phyloP scores from a whole-genome alignment of 1,139 yeast genomes.

The Scheffersomyces quercinus region DNA sequence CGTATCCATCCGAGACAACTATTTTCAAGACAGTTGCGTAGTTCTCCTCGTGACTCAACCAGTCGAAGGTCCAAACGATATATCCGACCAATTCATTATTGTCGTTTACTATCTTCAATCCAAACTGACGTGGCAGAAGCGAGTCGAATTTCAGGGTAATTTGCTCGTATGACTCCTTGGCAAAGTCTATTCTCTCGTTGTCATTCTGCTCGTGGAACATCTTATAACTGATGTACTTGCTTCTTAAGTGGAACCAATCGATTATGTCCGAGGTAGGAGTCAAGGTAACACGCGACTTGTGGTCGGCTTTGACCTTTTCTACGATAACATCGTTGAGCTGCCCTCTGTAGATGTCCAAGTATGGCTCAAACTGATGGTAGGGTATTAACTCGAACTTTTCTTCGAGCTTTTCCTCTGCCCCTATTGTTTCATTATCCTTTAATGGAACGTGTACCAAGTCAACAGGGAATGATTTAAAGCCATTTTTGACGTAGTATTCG shows the following conservation, averaged over 20 bases:
- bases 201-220: slow-evolving; percentile 21
- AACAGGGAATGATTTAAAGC: slow-evolving; percentile 54
- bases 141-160: slow-evolving; percentile 22
- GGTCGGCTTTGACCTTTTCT: slow-evolving; percentile 22
- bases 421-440: slow-evolving; percentile 1
- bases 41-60: slow-evolving; percentile 20
- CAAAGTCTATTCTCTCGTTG: slow-evolving; percentile 21
- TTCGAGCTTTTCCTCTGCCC: slow-evolving; percentile 5
- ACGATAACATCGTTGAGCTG: slow-evolving; percentile 20
- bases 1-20: slow-evolving; percentile 21
- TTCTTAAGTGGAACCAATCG: slow-evolving; percentile 49
- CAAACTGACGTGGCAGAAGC: slow-evolving; percentile 31
- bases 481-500: slow-evolving; percentile 59
- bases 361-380: slow-evolving; percentile 33
- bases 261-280: slow-evolving; percentile 30
- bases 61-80: slow-evolving; percentile 45
- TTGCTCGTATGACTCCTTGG: slow-evolving; percentile 22
- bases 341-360: slow-evolving; percentile 22
- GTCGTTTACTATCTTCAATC: slow-evolving; percentile 25
- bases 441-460: slow-evolving; percentile 31
- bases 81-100: slow-evolving; percentile 26
- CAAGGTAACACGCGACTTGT: slow-evolving; percentile 30
- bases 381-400: slow-evolving; percentile 18
- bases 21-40: slow-evolving; percentile 32
- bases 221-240: slow-evolving; percentile 37